Percentiles rank a stretch among this genome's conserved stretches.
Conservation (phyloP, 495 filamentous ascomycete genomes). For the Hyaloscypha variabilis region DNA sequence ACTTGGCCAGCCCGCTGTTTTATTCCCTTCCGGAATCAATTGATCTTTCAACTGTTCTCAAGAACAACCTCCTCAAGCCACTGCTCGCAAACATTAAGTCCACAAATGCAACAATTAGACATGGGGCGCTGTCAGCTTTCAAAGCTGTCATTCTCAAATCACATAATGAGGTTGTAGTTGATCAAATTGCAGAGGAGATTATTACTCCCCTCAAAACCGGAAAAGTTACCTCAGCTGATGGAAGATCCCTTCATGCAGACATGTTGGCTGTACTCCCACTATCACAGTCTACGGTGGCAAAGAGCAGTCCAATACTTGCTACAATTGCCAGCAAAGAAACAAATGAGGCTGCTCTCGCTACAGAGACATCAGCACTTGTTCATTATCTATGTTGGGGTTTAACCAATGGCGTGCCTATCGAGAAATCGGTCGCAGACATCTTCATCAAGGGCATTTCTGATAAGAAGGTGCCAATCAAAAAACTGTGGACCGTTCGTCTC, state of each 20-base stretch:
- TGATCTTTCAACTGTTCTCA: slow-evolving; percentile 76
- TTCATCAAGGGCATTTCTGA: slow-evolving; percentile 83
- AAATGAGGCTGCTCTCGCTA: slow-evolving; percentile 77
- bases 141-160: slow-evolving; percentile 60
- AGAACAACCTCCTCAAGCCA: slow-evolving; percentile 75
- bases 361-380: slow-evolving; percentile 71
- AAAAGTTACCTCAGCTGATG: slow-evolving; percentile 80
- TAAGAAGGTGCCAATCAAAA: slow-evolving; percentile 77
- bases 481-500: slow-evolving; percentile 75
- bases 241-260: slow-evolving; percentile 76
- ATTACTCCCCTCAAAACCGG: slow-evolving; percentile 74
- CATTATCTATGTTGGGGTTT: slow-evolving; percentile 63
- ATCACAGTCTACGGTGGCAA: slow-evolving; percentile 58
- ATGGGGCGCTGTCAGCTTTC: slow-evolving; percentile 75
- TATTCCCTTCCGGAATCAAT: slow-evolving; percentile 65
- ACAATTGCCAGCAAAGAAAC: slow-evolving; percentile 74
- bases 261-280: slow-evolving; percentile 68
- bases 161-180: slow-evolving; percentile 54
- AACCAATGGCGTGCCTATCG: slow-evolving; percentile 55
- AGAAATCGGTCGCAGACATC: slow-evolving; percentile 64
- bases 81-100: slow-evolving; percentile 88
- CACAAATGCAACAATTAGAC: slow-evolving; percentile 74
- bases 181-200: slow-evolving; percentile 75
- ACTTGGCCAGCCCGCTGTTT: slow-evolving; percentile 72
- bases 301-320: slow-evolving; percentile 67